These are phyloP conservation scores for Candida bentonensis DNA, from an alignment of 805 yeast species.

Conservation along the genomic window DNA sequence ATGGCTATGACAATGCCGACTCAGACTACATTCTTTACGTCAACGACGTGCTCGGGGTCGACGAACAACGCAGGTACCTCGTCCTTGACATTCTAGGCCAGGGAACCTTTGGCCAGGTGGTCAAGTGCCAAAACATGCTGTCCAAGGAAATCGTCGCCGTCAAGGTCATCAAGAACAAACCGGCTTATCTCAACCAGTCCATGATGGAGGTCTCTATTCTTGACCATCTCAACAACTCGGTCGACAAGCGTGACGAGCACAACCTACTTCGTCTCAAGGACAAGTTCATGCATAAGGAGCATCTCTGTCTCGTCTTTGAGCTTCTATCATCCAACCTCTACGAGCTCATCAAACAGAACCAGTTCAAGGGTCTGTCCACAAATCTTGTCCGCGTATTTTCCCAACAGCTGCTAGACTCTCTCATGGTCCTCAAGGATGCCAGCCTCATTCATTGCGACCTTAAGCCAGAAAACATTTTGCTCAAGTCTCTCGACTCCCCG, in stretches of 20 bases:
- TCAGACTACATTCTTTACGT: slow-evolving; percentile 87
- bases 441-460: slow-evolving; percentile 90
- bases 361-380: slow-evolving; percentile 78
- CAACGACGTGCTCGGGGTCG: slow-evolving; percentile 80
- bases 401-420: slow-evolving; percentile 66
- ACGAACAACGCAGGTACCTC: slow-evolving; percentile 72
- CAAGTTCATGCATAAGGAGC: slow-evolving; percentile 83
- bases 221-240: slow-evolving; percentile 61
- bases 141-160: slow-evolving; percentile 88
- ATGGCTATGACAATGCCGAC: slow-evolving; percentile 78
- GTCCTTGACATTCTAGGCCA: slow-evolving; percentile 87
- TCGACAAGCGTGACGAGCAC: slow-evolving; percentile 57
- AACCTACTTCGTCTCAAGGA: slow-evolving; percentile 70
- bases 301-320: slow-evolving; percentile 86
- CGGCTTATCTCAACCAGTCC: slow-evolving; percentile 84
- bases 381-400: slow-evolving; percentile 67
- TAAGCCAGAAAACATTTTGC: slow-evolving; percentile 87
- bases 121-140: slow-evolving; percentile 69
- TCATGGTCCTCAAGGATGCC: slow-evolving; percentile 66
- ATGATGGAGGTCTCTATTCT: slow-evolving; percentile 78
- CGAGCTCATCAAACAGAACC: slow-evolving; percentile 84
- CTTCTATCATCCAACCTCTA: slow-evolving; percentile 75
- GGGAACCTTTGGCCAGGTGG: slow-evolving; percentile 98
- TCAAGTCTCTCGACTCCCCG: slow-evolving; percentile 69
- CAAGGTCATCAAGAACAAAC: slow-evolving; percentile 82